Conservation (phyloP, 1,139 yeast species). For the Taphrina wiesneri region DNA sequence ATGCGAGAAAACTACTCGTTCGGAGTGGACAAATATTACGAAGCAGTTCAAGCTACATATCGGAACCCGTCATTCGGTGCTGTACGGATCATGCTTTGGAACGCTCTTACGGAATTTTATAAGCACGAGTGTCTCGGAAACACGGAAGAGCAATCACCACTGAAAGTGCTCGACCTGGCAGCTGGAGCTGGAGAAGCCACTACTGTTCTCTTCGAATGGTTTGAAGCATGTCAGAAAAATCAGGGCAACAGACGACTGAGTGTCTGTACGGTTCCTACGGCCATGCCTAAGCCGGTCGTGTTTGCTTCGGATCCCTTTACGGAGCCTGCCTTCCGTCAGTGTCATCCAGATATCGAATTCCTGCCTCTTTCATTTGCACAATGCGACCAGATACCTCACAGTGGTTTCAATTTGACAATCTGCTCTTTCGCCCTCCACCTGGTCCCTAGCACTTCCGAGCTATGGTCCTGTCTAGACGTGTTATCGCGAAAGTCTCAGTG, state of each 20-base stretch:
- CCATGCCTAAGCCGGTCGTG: not conserved
- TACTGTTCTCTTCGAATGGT: slow-evolving; percentile 33
- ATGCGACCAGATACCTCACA: slow-evolving; percentile 9
- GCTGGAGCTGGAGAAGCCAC: slow-evolving; percentile 36
- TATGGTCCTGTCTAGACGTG: slow-evolving; percentile 33
- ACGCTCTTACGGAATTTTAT: slow-evolving; percentile 30
- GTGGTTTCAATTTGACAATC: slow-evolving; percentile 18
- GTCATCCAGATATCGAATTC: slow-evolving; percentile 29
- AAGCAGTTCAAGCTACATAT: slow-evolving; percentile 24
- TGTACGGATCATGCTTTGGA: slow-evolving; percentile 29
- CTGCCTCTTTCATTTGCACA: slow-evolving; percentile 25
- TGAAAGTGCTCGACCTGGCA: slow-evolving; percentile 34
- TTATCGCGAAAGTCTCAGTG: slow-evolving; percentile 33
- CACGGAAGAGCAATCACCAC: not conserved
- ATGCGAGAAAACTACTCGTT: slow-evolving; percentile 36
- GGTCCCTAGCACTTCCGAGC: slow-evolving; percentile 19
- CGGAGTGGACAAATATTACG: slow-evolving; percentile 36
- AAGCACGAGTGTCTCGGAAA: not conserved
- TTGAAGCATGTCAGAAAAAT: slow-evolving; percentile 12
- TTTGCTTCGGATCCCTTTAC: slow-evolving; percentile 35
- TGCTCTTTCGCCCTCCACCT: slow-evolving; percentile 34
- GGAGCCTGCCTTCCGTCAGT: slow-evolving; percentile 32
- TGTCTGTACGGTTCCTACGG: slow-evolving; percentile 11
- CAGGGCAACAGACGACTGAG: slow-evolving; percentile 3
- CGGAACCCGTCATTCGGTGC: slow-evolving; percentile 34